Evolutionary conservation across 73 alveolate species (phyloP).

Genomic region (Paramecium caudatum): DNA sequence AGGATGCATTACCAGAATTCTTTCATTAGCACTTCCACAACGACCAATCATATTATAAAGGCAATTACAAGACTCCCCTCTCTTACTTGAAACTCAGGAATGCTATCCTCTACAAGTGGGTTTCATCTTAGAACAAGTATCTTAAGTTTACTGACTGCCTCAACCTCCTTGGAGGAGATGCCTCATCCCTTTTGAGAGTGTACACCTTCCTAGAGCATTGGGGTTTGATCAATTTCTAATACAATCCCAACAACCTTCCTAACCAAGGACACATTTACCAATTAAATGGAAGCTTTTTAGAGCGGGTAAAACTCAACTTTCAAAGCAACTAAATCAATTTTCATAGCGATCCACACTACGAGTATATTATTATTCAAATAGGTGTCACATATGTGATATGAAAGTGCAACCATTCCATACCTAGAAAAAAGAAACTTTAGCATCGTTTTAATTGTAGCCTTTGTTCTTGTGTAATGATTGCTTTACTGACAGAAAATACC

Average conservation of each 20-base stretch:
- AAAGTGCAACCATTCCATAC: not conserved
- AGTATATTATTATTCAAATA: not conserved
- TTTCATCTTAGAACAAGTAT: slow-evolving; percentile 67
- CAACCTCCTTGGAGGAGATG: slow-evolving; percentile 83
- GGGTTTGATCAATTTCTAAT: slow-evolving; percentile 86
- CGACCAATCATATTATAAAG: slow-evolving; percentile 79
- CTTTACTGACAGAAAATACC: slow-evolving; percentile 11
- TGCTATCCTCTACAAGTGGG: slow-evolving; percentile 36
- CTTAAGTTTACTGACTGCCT: slow-evolving; percentile 81
- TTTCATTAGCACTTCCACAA: slow-evolving; percentile 81
- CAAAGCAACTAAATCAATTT: slow-evolving; percentile 49
- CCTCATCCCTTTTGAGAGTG: slow-evolving; percentile 79
- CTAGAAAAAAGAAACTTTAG: slow-evolving; percentile 36
- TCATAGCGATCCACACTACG: not conserved
- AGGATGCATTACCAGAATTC: slow-evolving; percentile 84
- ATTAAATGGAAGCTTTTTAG: slow-evolving; percentile 47
- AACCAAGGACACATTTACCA: slow-evolving; percentile 77
- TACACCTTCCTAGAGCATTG: slow-evolving; percentile 85
- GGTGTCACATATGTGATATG: slow-evolving; percentile 47
- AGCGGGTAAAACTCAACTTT: slow-evolving; percentile 47
- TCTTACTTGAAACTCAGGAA: slow-evolving; percentile 82
- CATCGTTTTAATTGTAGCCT: slow-evolving; percentile 25
- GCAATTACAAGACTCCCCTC: slow-evolving; percentile 82
- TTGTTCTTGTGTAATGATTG: slow-evolving; percentile 16
- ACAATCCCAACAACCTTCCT: slow-evolving; percentile 77